Evolutionary conservation across 2,329 filamentous ascomycete species (phyloP).

Genomic region (Chaetoscypha palmicola): DNA sequence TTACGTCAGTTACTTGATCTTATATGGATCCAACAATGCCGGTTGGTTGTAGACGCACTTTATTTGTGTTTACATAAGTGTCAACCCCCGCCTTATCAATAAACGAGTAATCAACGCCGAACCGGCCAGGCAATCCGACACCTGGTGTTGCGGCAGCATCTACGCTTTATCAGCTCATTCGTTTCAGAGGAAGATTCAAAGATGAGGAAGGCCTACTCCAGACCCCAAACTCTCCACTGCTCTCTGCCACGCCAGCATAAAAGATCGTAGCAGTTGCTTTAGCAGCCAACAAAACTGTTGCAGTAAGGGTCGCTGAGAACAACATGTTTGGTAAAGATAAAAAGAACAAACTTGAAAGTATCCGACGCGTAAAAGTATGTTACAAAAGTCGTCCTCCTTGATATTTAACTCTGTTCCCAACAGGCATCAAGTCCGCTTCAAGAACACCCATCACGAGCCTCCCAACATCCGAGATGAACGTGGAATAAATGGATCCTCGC

Average conservation of each 20-base stretch:
- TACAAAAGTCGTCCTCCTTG: no score
- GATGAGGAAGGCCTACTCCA: slow-evolving; percentile 28
- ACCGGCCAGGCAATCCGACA: slow-evolving; percentile 41
- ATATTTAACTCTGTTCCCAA: no score
- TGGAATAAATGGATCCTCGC: neutral
- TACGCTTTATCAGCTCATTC: neutral
- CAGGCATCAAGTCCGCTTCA: no score
- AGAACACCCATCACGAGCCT: no score
- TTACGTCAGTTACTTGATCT: no score
- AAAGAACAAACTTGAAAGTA: neutral
- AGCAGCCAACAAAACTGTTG: slow-evolving; percentile 16
- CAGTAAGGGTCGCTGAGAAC: slow-evolving; percentile 8
- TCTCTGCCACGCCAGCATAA: slow-evolving; percentile 42
- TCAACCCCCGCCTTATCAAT: slow-evolving; percentile 40
- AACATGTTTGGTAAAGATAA: slow-evolving; percentile 14
- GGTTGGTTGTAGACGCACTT: slow-evolving; percentile 25
- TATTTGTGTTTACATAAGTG: slow-evolving; percentile 39
- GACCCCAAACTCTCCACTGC: slow-evolving; percentile 41
- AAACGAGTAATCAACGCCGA: slow-evolving; percentile 44
- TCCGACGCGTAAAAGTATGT: neutral
- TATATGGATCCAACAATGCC: neutral
- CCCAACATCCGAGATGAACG: neutral
- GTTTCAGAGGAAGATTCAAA: neutral
- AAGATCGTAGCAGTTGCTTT: slow-evolving; percentile 36
- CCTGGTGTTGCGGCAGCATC: slow-evolving; percentile 30